Evolutionary conservation across 805 yeast genomes (phyloP).

Genomic region (Saturnispora ahearnii): DNA sequence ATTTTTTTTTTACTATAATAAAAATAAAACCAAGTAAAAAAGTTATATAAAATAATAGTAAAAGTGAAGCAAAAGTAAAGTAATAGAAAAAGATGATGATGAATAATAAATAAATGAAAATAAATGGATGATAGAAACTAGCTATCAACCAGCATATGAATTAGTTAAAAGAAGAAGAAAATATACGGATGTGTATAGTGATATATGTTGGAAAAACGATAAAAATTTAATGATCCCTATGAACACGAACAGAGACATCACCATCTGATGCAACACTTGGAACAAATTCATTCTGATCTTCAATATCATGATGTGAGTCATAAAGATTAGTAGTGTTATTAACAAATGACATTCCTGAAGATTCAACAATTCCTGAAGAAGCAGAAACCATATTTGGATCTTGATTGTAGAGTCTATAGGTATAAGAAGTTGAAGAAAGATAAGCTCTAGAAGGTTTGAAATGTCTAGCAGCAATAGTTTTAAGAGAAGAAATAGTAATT

Average conservation of each 20-base stretch:
- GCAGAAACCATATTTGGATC: constrained; percentile 18
- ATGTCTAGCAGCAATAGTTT: constrained; percentile 23
- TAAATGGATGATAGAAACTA: not conserved
- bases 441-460: constrained; percentile 7
- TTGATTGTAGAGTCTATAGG: constrained; percentile 15
- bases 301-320: constrained; percentile 1
- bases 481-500: constrained; percentile 21
- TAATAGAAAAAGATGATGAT: too few relatives aligned
- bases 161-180: too few relatives aligned
- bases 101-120: too few relatives aligned
- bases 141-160: not conserved
- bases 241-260: constrained; percentile 22
- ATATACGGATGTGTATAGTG: too few relatives aligned
- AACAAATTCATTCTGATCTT: constrained; percentile 21
- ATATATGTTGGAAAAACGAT: too few relatives aligned
- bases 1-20: too few relatives aligned
- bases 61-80: too few relatives aligned
- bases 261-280: constrained; percentile 26
- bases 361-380: constrained; percentile 27
- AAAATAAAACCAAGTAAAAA: too few relatives aligned
- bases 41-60: too few relatives aligned
- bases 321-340: constrained; percentile 15
- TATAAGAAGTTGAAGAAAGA: constrained; percentile 2
- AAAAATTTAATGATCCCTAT: constrained; percentile 10
- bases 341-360: constrained; percentile 23